These are phyloP conservation scores for Alternaria novae-zelandiae DNA, from an alignment of 2,329 filamentous ascomycete species.

Conservation along the genomic window DNA sequence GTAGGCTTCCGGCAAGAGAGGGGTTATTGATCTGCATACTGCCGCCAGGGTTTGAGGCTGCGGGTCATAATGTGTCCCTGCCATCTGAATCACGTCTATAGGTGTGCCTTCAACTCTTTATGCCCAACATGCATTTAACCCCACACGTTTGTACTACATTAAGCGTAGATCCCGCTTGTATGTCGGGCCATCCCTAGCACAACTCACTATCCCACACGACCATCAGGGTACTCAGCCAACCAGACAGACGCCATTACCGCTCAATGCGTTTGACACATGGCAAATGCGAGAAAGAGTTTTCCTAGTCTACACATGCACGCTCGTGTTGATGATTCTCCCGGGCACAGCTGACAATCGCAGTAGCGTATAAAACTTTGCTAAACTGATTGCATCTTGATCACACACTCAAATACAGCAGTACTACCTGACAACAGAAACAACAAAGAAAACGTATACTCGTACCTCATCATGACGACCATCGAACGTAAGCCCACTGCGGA, in stretches of 20 bases:
- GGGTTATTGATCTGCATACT: not conserved
- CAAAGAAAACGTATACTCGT: not conserved
- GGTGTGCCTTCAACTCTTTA: not conserved
- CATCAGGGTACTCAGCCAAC: conserved; percentile 41
- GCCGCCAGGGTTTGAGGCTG: not conserved
- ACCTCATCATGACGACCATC: not conserved
- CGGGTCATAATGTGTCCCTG: not conserved
- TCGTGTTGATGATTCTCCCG: not conserved
- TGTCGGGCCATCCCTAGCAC: conserved; percentile 2
- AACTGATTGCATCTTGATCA: not conserved
- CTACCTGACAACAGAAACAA: not conserved
- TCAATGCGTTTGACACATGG: conserved; percentile 1
- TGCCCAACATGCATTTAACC: not conserved
- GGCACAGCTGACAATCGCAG: not conserved
- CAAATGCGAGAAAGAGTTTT: conserved; percentile 8
- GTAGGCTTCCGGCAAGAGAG: not conserved
- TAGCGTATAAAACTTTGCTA: not conserved
- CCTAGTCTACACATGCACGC: conserved; percentile 1
- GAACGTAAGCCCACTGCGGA: not conserved
- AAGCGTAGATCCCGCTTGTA: conserved; percentile 8
- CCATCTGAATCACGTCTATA: not conserved
- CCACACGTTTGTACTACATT: conserved; percentile 1
- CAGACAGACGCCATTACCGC: conserved; percentile 13
- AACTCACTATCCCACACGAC: conserved; percentile 13
- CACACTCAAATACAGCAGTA: not conserved